A percentile compares a stretch with the other conserved stretches of the same genome.
These are phyloP conservation scores for Lachnellula occidentalis DNA, from an alignment of 2,329 filamentous ascomycete genomes.

Conservation along the genomic window DNA sequence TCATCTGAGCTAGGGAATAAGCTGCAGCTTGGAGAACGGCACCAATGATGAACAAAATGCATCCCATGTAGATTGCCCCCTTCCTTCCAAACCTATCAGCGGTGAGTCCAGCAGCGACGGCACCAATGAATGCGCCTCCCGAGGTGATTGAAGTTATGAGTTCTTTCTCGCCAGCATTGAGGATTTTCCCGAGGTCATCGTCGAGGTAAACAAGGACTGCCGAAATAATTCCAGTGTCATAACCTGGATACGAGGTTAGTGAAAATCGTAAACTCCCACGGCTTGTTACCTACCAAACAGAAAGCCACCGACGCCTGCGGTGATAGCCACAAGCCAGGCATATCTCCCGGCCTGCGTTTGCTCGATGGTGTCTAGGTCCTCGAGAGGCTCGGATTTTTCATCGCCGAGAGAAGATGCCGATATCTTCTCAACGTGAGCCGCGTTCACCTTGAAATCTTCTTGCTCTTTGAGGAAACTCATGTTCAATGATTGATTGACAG, in stretches of 20 bases:
- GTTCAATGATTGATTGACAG: too few species aligned
- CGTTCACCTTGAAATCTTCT: too few species aligned
- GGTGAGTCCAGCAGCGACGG: constrained; percentile 53
- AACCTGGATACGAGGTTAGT: constrained; percentile 28
- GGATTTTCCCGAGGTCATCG: constrained; percentile 34
- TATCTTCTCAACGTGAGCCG: too few species aligned
- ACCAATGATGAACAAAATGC: constrained; percentile 58
- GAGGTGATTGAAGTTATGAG: constrained; percentile 47
- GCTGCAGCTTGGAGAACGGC: constrained; percentile 62
- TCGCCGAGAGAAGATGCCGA: too few species aligned
- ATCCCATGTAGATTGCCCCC: constrained; percentile 59
- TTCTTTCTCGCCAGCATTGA: constrained; percentile 42
- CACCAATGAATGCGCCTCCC: constrained; percentile 52
- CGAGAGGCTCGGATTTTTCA: constrained; percentile 5
- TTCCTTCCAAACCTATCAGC: constrained; percentile 58
- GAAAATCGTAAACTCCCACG: too few species aligned
- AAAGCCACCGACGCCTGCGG: constrained; percentile 59
- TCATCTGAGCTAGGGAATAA: constrained; percentile 58
- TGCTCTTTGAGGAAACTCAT: too few species aligned
- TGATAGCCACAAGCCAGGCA: constrained; percentile 54
- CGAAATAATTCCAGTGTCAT: constrained; percentile 43
- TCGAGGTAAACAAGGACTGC: constrained; percentile 39
- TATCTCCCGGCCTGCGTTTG: constrained; percentile 39
- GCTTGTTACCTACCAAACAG: constrained; percentile 45
- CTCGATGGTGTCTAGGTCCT: constrained; percentile 32